Base-by-base conservation (phyloP, 768 basidiomycete genomes). In the Leccinum rimulosum region DNA sequence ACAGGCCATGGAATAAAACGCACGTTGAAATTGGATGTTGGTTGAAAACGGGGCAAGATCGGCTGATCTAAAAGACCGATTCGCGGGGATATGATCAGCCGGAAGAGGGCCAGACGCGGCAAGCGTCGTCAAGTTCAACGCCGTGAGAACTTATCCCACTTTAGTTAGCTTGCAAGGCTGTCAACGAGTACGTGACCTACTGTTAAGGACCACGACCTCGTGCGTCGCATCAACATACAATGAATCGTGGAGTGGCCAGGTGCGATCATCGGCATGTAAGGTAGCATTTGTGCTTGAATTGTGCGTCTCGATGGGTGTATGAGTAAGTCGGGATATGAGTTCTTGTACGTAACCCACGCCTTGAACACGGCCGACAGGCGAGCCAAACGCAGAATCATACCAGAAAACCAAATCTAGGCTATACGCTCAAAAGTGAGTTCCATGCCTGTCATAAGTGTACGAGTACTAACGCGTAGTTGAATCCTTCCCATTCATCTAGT, bases 161-260 rank as follows among this genome's bases (percentile, higher is more conserved):
- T 38, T 65, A 38, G 55, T 55, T 4, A 56, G 8, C 22, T 6
- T 3, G 5, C 10, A 11, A 43, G 9, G 25, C 2, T 10, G 9
- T 15, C 19, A 12, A 54, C 4, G 2, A 54, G 27, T 7, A 52
- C 11, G 56, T 2, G 36, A 74, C 82, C 19, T 61, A 90, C 90
- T 83, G 66, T 93, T 89, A n/a, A 93, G 74, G 0, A 95, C 85
- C 40, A 95, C 89, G n/a, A 93, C 91, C 66, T 96, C 94, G 58
- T 95, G 95, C 2, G 89, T 91, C 6, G 91, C 91, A 68, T 96
- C 94, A 7, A 93, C 92, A 59, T 94, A 95, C 35, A 95, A 70
- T 56, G 78, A 81, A 55, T 91, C 83, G 27, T 80, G 74, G 1
- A 93, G 78, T 7, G 89, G 90, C 82, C 90, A 91, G 0, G 84